Evolutionary conservation across 192 early-diverging fungal genomes (phyloP), one percentile per base, ranked within the genome.

Genomic region (Phycomyces nitens): DNA sequence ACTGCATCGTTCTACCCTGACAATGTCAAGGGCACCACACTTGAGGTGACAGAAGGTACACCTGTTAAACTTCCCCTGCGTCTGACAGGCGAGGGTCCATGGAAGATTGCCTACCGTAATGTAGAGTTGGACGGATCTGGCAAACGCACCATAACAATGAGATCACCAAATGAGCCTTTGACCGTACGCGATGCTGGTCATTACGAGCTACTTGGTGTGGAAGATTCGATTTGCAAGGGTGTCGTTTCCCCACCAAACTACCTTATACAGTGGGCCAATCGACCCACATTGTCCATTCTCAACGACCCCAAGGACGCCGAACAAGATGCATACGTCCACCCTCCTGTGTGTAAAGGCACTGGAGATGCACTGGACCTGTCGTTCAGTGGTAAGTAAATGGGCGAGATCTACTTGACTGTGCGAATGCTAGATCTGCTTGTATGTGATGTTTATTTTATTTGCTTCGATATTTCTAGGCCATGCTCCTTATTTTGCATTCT

Each of bases 21-120:
- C 0, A 38, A 61, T 23, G 52, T 69, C 20, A 18, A 62, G 9
- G 60, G 69, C 38, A 52, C 41, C 8, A 50, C 49, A 15, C 21
- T 72, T 12, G 53, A 52, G 16, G 62, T 77, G 9, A 44, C 64
- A 38, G 72, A 80, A 55, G 75, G 75, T 11, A 14, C 39, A 22
- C 29, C n/a, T 26, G 60, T 67, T 20, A 53, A 55, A 6, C 55
- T 80, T 26, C 78, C 78, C 16, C 50, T 80, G 16, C 75, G 76
- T 34, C 49, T 80, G 18, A 75, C 78, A 29, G 78, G 78, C 6
- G 69, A 80, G 62, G 58, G 62, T 20, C 75, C 75, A 22, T 80
- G 78, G 78, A 34, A 59, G 15, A 29, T 80, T 5, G 43, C 65
- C 10, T 80, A 77, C 42, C 68, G 72, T 21, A 62, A 74, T 61